Percentiles rank a stretch among this genome's conserved stretches.
Evolutionary conservation across 2,329 filamentous ascomycete genomes (phyloP).

Genomic region (Pyrenophora teres): DNA sequence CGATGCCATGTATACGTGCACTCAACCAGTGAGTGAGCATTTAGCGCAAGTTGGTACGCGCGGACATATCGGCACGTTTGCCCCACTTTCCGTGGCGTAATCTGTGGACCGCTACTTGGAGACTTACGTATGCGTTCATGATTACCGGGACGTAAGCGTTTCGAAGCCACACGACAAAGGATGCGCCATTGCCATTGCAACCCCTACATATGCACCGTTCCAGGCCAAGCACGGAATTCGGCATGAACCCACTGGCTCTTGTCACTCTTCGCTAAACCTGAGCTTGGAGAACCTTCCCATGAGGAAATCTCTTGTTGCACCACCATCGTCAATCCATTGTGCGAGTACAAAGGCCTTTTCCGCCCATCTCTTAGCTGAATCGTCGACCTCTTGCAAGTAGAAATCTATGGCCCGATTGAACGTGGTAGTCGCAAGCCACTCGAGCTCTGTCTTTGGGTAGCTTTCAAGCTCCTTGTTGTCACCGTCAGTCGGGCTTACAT

Average conservation of each 20-base stretch:
- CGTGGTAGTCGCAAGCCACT: slow-evolving; percentile 71
- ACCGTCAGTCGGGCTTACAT: slow-evolving; percentile 26
- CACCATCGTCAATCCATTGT: slow-evolving; percentile 60
- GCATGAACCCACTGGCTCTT: not conserved
- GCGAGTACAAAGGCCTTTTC: slow-evolving; percentile 66
- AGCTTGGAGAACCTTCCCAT: slow-evolving; percentile 53
- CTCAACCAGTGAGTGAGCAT: not conserved
- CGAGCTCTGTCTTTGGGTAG: slow-evolving; percentile 71
- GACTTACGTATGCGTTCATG: slow-evolving; percentile 10
- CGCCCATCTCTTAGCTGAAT: slow-evolving; percentile 64
- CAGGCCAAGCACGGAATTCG: not conserved
- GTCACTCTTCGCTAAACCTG: slow-evolving; percentile 4
- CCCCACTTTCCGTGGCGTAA: slow-evolving; percentile 15
- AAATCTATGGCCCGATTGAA: slow-evolving; percentile 71
- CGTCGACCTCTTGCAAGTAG: slow-evolving; percentile 55
- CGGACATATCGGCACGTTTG: slow-evolving; percentile 10
- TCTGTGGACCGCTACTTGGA: slow-evolving; percentile 1
- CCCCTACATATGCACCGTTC: not conserved
- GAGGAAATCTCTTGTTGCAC: slow-evolving; percentile 30
- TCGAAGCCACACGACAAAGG: slow-evolving; percentile 5
- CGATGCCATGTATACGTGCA: not conserved
- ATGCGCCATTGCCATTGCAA: slow-evolving; percentile 1
- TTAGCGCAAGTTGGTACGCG: not conserved
- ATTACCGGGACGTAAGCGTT: not conserved
- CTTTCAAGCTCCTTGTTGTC: slow-evolving; percentile 46